phyloP scores from a whole-genome alignment of 2,329 filamentous ascomycete species.

The Alternaria sp. region DNA sequence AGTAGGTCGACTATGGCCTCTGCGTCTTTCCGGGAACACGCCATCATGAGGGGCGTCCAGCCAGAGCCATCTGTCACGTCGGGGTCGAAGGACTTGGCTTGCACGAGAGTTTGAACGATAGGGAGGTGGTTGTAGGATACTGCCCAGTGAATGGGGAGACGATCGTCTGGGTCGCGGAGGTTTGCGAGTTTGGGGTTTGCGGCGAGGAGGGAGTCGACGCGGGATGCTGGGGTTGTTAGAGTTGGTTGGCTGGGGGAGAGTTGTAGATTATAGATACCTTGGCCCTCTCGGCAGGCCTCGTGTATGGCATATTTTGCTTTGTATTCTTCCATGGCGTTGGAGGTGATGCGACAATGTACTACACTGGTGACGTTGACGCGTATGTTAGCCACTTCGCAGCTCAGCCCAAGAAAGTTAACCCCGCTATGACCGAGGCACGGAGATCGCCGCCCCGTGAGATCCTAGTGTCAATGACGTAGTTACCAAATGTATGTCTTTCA shows the following conservation, averaged over 20 bases:
- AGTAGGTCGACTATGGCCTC: slow-evolving; percentile 74
- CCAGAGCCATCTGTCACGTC: slow-evolving; percentile 83
- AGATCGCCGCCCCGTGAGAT: slow-evolving; percentile 2
- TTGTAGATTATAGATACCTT: slow-evolving; percentile 63
- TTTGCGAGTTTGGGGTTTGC: slow-evolving; percentile 80
- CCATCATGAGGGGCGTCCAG: slow-evolving; percentile 88
- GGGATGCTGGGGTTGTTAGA: slow-evolving; percentile 70
- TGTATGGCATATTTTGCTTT: slow-evolving; percentile 81
- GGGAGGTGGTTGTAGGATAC: slow-evolving; percentile 80
- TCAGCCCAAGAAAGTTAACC: slow-evolving; percentile 2
- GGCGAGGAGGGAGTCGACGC: slow-evolving; percentile 78
- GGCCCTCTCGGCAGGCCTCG: slow-evolving; percentile 84
- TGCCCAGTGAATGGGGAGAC: slow-evolving; percentile 94
- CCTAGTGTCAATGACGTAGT: slow-evolving; percentile 7
- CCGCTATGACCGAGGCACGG: slow-evolving; percentile 13
- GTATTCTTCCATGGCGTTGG: slow-evolving; percentile 36
- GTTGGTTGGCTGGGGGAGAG: slow-evolving; percentile 56
- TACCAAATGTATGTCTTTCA: neutral
- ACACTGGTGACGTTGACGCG: neutral
- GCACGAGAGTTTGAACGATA: slow-evolving; percentile 76
- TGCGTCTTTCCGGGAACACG: slow-evolving; percentile 75
- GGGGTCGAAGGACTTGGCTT: slow-evolving; percentile 78
- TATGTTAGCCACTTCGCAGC: neutral
- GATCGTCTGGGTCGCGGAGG: slow-evolving; percentile 82
- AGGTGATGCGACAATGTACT: neutral